Percentiles rank a stretch among this genome's conserved stretches.
These are phyloP conservation scores for Talaromyces wortmannii DNA, from an alignment of 495 filamentous ascomycete genomes.

Conservation along the genomic window DNA sequence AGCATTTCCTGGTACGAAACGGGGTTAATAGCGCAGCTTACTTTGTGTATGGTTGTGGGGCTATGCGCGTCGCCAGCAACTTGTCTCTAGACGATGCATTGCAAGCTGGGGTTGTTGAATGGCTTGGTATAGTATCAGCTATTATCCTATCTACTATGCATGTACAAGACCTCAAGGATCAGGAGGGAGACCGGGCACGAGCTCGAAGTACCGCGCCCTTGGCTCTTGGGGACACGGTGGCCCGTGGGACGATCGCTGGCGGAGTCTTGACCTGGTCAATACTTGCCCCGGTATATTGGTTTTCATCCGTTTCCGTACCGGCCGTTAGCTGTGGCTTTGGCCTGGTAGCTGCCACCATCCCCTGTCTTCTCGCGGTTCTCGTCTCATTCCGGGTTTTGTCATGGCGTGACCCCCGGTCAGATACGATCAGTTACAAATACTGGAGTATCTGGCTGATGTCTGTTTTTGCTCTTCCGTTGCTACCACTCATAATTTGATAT, in stretches of 20 bases:
- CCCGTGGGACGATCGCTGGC: slow-evolving; percentile 29
- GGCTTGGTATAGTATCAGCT: slow-evolving; percentile 34
- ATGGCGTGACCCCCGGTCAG: neutral
- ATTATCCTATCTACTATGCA: slow-evolving; percentile 44
- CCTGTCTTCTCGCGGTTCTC: neutral
- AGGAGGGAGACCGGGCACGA: slow-evolving; percentile 34
- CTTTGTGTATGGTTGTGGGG: slow-evolving; percentile 22
- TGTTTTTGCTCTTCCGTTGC: neutral
- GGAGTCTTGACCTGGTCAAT: slow-evolving; percentile 30
- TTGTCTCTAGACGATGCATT: neutral
- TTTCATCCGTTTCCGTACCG: neutral
- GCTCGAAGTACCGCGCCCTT: slow-evolving; percentile 32
- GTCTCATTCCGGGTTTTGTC: neutral
- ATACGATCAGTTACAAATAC: neutral
- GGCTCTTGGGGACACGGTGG: slow-evolving; percentile 32
- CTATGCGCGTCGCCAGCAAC: slow-evolving; percentile 11
- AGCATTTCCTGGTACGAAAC: slow-evolving; percentile 29
- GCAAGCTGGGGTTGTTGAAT: slow-evolving; percentile 9
- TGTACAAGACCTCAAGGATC: slow-evolving; percentile 43
- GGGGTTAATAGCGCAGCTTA: slow-evolving; percentile 36
- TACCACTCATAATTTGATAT: neutral
- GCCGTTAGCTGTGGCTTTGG: neutral
- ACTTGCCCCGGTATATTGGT: slow-evolving; percentile 23
- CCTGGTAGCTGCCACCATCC: neutral
- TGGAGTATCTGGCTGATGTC: neutral